These are phyloP conservation scores for Coemansia sp. DNA, from an alignment of 192 early-diverging fungal genomes.

Conservation along the genomic window DNA sequence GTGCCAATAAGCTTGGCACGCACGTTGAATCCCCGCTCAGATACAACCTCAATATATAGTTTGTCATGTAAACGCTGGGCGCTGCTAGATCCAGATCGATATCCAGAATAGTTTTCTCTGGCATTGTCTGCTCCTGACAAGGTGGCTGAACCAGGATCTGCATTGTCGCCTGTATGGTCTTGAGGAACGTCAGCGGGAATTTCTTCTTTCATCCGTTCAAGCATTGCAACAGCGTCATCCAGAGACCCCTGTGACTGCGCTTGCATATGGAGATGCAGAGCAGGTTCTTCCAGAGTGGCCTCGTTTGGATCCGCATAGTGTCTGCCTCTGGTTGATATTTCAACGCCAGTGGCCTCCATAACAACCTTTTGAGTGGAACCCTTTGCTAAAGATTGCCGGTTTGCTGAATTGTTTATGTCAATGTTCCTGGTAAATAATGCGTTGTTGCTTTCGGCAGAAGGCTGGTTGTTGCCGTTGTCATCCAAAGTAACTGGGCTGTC, in stretches of 20 bases:
- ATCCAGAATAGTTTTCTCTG: constrained; percentile 42
- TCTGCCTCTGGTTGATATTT: constrained; percentile 80
- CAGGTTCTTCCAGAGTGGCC: constrained; percentile 77
- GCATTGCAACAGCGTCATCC: constrained; percentile 69
- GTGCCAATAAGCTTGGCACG: constrained; percentile 88
- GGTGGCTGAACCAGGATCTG: constrained; percentile 4
- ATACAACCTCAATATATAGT: constrained; percentile 73
- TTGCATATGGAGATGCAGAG: constrained; percentile 75
- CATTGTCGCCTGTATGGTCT: not conserved
- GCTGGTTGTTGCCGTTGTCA: not conserved
- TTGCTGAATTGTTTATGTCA: constrained; percentile 78
- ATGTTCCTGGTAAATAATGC: constrained; percentile 60
- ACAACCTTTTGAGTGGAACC: constrained; percentile 71
- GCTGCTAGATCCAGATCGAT: constrained; percentile 15
- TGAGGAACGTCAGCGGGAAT: not conserved
- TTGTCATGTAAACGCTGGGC: constrained; percentile 57
- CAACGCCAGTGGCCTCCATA: constrained; percentile 69
- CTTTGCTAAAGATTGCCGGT: constrained; percentile 80
- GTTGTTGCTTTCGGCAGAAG: not conserved
- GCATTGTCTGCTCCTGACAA: constrained; percentile 5
- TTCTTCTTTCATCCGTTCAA: constrained; percentile 64
- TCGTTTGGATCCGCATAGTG: constrained; percentile 72
- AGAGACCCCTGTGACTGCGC: constrained; percentile 66
- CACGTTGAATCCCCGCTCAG: constrained; percentile 74
- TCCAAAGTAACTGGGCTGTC: not conserved